Percentiles rank a stretch among this genome's conserved stretches.
phyloP scores from a whole-genome alignment of 441 rosid species.

The Dalechampia spathulata region DNA sequence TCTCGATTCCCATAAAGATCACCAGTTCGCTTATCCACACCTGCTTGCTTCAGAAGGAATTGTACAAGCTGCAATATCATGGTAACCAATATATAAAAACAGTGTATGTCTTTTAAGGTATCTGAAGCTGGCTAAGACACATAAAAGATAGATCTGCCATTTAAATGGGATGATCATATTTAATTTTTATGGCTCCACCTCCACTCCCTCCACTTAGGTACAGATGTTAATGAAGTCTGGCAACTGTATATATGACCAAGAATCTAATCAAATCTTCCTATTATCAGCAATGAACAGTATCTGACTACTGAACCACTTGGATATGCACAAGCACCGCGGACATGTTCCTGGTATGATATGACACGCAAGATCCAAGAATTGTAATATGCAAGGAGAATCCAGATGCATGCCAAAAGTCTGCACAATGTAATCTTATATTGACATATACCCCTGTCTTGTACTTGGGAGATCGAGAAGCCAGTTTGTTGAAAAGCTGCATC shows the following conservation, averaged over 20 bases:
- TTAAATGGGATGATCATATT: too few relatives aligned
- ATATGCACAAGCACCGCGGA: constrained; percentile 1
- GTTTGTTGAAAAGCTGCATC: constrained; percentile 94
- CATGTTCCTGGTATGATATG: not conserved
- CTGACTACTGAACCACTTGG: not conserved
- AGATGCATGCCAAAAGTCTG: not conserved
- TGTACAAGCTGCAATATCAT: constrained; percentile 73
- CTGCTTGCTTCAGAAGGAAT: constrained; percentile 93
- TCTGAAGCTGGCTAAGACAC: not conserved
- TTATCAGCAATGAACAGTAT: not conserved
- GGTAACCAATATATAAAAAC: constrained; percentile 21
- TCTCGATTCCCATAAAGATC: constrained; percentile 95
- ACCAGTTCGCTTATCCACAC: constrained; percentile 83
- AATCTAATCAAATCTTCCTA: not conserved
- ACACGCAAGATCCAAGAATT: too few relatives aligned
- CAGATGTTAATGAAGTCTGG: too few relatives aligned
- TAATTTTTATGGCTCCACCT: too few relatives aligned
- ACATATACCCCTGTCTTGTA: constrained; percentile 86
- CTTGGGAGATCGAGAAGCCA: constrained; percentile 80
- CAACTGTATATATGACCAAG: not conserved
- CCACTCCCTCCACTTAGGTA: too few relatives aligned
- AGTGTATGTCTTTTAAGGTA: constrained; percentile 7
- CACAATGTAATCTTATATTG: constrained; percentile 11
- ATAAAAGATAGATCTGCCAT: too few relatives aligned
- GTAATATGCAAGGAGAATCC: not conserved